Evolutionary conservation across 345 rosid species (phyloP), one percentile per base, ranked within the genome.

Genomic region (Salix viminalis): DNA sequence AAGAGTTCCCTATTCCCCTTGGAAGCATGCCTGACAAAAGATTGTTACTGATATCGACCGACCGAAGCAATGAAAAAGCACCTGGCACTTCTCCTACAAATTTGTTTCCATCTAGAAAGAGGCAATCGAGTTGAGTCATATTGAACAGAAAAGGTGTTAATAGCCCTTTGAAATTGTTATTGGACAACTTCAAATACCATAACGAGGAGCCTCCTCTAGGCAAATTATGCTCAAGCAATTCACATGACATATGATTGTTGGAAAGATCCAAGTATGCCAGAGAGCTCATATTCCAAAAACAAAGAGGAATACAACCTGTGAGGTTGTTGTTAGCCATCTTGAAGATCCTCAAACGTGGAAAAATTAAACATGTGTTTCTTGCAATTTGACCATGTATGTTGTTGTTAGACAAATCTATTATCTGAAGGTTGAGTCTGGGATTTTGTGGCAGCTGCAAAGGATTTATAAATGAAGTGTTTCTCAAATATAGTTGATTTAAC

Each of bases 241-340:
- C 28, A 28, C 28, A 28, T 0, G 28, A 28, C 28, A 28, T 28
- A 28, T 28, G 2, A 28, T 28, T 28, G 28, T 28, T 28, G 28
- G 28, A 28, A 28, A 28, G 28, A 28, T 28, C 28, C 28, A 28
- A 28, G 26, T 26, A 26, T 0, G 0, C 1, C 5, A 78, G 5
- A 2, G 5, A 0, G 5, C 21, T 60, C 75, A 77, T 15, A 39
- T 60, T 42, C 21, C 79, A 81, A 0, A 80, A 12, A 1, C 76
- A 83, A 13, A 69, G 5, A 28, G 85, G 86, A 11, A 85, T 73
- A 8, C 44, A 19, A 30, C 83, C 86, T 62, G 34, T 11, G 2
- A 80, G 26, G 11, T 5, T 50, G 72, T 80, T 85, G 0, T 1
- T 5, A 12, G 75, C 73, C 70, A 85, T n/a, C 14, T 5, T 21